These are phyloP conservation scores for Dactylonectria estremocensis DNA, from an alignment of 2,329 filamentous ascomycete species.

Conservation along the genomic window DNA sequence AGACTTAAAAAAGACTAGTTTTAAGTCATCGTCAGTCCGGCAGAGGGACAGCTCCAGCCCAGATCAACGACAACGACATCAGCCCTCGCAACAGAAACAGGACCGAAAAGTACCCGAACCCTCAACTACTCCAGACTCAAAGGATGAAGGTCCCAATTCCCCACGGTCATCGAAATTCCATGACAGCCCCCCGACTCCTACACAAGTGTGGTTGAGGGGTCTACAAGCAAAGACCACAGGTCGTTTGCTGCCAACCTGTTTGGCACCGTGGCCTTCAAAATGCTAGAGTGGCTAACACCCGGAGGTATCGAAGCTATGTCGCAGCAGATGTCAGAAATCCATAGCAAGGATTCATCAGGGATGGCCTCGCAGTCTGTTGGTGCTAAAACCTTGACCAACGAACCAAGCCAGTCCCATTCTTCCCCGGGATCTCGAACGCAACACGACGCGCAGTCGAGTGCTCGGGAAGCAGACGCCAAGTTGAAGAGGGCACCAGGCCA, in stretches of 20 bases:
- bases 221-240: slow-evolving; percentile 68
- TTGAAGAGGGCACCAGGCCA: slow-evolving; percentile 9
- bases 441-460: slow-evolving; percentile 3
- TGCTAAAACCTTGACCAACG: not conserved
- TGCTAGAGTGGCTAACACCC: slow-evolving; percentile 80
- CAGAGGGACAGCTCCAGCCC: slow-evolving; percentile 22
- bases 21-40: slow-evolving; percentile 14
- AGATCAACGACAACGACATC: slow-evolving; percentile 20
- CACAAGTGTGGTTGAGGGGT: slow-evolving; percentile 62
- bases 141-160: not conserved
- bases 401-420: not conserved
- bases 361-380: slow-evolving; percentile 10
- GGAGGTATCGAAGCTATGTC: slow-evolving; percentile 67
- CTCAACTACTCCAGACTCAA: not conserved
- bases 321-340: slow-evolving; percentile 49
- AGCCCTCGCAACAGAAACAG: slow-evolving; percentile 15
- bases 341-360: slow-evolving; percentile 8
- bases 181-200: slow-evolving; percentile 22
- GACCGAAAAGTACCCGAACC: not conserved
- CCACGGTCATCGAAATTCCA: not conserved
- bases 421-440: slow-evolving; percentile 17
- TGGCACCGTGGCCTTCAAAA: slow-evolving; percentile 76
- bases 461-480: slow-evolving; percentile 21
- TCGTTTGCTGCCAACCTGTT: slow-evolving; percentile 76
- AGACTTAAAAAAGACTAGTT: slow-evolving; percentile 35